Base-by-base conservation (phyloP, 306 rosid species). In the Lagenaria siceraria region DNA sequence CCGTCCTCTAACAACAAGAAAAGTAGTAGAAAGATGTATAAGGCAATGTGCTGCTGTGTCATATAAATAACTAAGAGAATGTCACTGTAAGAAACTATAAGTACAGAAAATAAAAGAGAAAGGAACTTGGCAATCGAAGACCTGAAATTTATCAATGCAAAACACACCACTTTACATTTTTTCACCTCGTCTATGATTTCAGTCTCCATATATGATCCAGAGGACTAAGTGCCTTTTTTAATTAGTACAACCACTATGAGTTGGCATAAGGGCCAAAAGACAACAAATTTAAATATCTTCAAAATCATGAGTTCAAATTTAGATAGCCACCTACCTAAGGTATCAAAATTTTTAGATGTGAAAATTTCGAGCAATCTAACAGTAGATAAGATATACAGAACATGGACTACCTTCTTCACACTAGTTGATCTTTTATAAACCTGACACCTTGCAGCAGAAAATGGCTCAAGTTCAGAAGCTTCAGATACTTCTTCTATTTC, bases 391-490 rank as follows among this genome's bases (percentile, higher is more conserved):
- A 77, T 31, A 73, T 52, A 29, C 18, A 73, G 46, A 73, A 73
- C 48, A n/a, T 3, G 59, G 77, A 74, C 55, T 90, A 96, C 99
- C 99, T 96, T 87, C 87, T 85, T 92, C 79, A 80, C 81, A 78
- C 82, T 86, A 72, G 87, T 91, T 64, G 80, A 86, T 85, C 99
- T 89, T 85, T 82, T 89, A 81, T 82, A 92, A 79, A 92, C 83
- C 46, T 92, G 91, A 81, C 97, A 92, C 81, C 94, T 86, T 71
- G 98, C 97, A 63, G 98, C 93, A 80, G 96, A 90, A 74, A 96
- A 83, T 38, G 99, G 90, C 61, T 96, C 96, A 10, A 81, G 83
- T 83, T 87, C 97, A 5, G 77, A n/a, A 63, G 84, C 82, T 78
- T 89, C 96, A 64, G 77, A 87, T 81, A 86, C 80, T 84, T 84